A percentile compares a stretch with the other conserved stretches of the same genome.
These are phyloP conservation scores for Penstemon davidsonii DNA, from an alignment of 257 asterid species.

Conservation along the genomic window DNA sequence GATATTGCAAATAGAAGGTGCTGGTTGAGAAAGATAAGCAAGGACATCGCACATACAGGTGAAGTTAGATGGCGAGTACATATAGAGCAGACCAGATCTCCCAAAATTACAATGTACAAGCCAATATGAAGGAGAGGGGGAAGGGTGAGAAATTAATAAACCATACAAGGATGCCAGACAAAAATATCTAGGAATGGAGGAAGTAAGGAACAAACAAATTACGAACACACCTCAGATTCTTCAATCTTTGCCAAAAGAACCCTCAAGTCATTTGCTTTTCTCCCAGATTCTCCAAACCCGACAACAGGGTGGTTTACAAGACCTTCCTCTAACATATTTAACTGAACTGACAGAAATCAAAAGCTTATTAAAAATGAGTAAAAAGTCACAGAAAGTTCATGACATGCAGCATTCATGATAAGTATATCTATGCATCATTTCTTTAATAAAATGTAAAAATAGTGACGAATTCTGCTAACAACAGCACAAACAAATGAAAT, in stretches of 20 bases:
- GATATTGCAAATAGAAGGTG: slow-evolving; percentile 20
- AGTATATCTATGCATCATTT: slow-evolving; percentile 22
- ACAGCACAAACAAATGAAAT: slow-evolving; percentile 8
- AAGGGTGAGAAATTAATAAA: not conserved
- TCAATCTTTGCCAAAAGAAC: slow-evolving; percentile 89
- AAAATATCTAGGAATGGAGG: slow-evolving; percentile 19
- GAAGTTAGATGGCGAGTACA: slow-evolving; percentile 10
- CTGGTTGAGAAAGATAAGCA: slow-evolving; percentile 7
- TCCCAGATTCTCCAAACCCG: slow-evolving; percentile 97
- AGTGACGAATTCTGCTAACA: slow-evolving; percentile 13
- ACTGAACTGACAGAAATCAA: slow-evolving; percentile 84
- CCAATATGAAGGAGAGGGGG: not conserved
- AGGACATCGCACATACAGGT: slow-evolving; percentile 16
- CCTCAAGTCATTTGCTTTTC: slow-evolving; percentile 78
- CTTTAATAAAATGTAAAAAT: slow-evolving; percentile 12
- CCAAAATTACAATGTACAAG: slow-evolving; percentile 6
- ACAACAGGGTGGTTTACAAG: slow-evolving; percentile 87
- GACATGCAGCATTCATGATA: slow-evolving; percentile 1
- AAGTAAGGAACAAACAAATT: slow-evolving; percentile 9
- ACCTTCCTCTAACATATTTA: slow-evolving; percentile 98
- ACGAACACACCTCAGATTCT: slow-evolving; percentile 85
- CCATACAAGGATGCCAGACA: slow-evolving; percentile 18
- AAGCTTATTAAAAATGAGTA: slow-evolving; percentile 29
- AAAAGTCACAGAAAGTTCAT: slow-evolving; percentile 11
- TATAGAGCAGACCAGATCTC: slow-evolving; percentile 2